Conservation (phyloP, 208 protist species). For the Lotmaria passim region DNA sequence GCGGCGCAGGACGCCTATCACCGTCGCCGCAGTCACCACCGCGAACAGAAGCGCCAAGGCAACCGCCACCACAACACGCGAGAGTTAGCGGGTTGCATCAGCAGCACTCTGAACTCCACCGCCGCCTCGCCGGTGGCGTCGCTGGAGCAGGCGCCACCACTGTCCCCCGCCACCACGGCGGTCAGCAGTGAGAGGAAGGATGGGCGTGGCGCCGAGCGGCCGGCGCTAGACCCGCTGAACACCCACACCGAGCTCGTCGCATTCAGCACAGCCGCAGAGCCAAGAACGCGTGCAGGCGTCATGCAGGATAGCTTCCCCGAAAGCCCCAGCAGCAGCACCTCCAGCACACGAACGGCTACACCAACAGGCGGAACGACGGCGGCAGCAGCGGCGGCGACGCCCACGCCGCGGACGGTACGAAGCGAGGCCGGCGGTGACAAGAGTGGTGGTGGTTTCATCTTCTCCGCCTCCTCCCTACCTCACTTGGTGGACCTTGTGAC, state of each 20-base stretch:
- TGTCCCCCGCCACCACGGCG: neutral
- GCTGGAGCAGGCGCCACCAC: neutral
- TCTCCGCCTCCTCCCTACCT: neutral
- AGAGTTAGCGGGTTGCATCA: neutral
- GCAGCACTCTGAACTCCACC: neutral
- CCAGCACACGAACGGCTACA: neutral
- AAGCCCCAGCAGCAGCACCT: constrained; percentile 12
- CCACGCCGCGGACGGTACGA: neutral
- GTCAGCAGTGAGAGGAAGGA: neutral
- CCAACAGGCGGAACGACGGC: neutral
- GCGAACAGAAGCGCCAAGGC: constrained; percentile 6
- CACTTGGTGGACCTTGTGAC: constrained; percentile 1
- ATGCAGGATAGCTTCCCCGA: constrained; percentile 10
- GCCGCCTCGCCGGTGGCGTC: constrained; percentile 1
- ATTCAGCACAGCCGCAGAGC: too few relatives aligned
- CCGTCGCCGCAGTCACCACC: constrained; percentile 10
- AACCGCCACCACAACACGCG: constrained; percentile 13
- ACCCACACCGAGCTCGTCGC: too few relatives aligned
- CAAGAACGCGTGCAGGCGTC: too few relatives aligned
- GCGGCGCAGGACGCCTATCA: constrained; percentile 22
- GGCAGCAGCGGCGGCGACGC: constrained; percentile 1
- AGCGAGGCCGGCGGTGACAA: neutral
- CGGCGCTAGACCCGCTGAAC: neutral
- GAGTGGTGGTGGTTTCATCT: neutral
- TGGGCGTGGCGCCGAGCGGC: too few relatives aligned